Base-by-base conservation (phyloP, 306 rosid genomes). In the Vicia villosa region DNA sequence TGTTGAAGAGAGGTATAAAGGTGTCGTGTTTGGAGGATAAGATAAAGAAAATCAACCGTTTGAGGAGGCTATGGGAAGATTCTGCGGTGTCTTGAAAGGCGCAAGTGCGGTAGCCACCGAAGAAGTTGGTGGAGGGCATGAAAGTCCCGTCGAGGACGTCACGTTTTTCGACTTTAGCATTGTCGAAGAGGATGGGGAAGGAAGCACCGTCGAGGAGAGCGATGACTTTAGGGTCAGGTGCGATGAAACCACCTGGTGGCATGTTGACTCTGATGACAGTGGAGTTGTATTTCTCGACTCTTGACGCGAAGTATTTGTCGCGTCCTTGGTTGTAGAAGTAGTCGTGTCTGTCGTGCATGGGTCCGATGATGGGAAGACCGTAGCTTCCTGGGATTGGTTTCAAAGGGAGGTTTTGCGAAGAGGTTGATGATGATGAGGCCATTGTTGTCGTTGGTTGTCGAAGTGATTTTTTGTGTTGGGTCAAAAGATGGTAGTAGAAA, bases 181-280 rank as follows among this genome's bases (percentile, higher is more conserved):
- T 83, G 82, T 91, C 94, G 5, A 91, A 84, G 70, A 91, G 90
- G 26, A 87, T 16, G 0, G 85, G 81, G 60, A 89, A 91, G 55
- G 85, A 87, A 4, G 12, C 24, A 2, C 80, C 91, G 59, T 91
- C 97, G 19, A 91, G 88, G 1, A 91, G 80, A 3, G 84, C 82
- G 24, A 91, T 14, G 75, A 89, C 97, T 65, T 9, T 81, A 0
- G 97, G 79, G 45, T 87, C 20, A 0, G 83, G 56, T 5, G 97
- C 54, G 9, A 84, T 84, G 85, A 89, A 84, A 5, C 91, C 75
- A 5, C 97, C 96, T 0, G 96, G 97, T 0, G 97, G 97, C 93
- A 88, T 87, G 81, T 91, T 91, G 56, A 87, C 74, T 0, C 83
- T 68, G 75, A 91, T 80, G 8, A 91, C 93, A 0, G 97, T 88